Conservation (phyloP, 352 stramenopile species). For the Globisporangium nagaii region DNA sequence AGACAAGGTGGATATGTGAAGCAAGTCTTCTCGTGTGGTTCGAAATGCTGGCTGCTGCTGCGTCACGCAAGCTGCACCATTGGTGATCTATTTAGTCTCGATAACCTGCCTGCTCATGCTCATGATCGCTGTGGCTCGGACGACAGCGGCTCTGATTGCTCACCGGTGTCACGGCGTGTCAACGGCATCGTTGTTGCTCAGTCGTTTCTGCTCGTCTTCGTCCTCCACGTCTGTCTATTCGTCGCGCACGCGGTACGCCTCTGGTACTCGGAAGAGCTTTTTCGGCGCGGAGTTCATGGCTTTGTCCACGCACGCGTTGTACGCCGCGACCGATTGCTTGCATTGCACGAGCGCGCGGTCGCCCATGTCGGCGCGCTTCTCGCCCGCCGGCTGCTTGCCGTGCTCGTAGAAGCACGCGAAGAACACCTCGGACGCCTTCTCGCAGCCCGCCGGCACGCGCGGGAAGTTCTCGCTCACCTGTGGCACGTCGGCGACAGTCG, state of each 20-base stretch:
- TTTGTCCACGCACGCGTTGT: conserved; percentile 73
- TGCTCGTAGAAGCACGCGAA: conserved; percentile 82
- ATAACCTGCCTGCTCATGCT: too few species aligned
- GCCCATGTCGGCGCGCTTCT: conserved; percentile 53
- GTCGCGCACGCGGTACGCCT: conserved; percentile 72
- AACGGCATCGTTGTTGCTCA: too few species aligned
- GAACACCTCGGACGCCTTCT: conserved; percentile 62
- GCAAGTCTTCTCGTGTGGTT: neutral
- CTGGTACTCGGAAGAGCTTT: conserved; percentile 76
- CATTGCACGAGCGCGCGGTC: conserved; percentile 59
- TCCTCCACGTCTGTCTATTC: conserved; percentile 10
- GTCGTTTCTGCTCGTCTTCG: neutral
- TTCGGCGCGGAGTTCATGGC: conserved; percentile 48
- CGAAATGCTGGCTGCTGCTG: neutral
- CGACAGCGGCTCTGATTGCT: too few species aligned
- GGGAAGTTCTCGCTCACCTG: conserved; percentile 75
- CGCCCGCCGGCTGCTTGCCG: conserved; percentile 59
- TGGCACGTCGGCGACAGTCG: conserved; percentile 19
- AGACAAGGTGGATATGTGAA: too few species aligned
- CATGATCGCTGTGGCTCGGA: too few species aligned
- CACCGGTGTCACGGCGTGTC: too few species aligned
- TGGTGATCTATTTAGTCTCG: too few species aligned
- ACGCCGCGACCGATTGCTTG: conserved; percentile 46
- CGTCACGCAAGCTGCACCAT: neutral
- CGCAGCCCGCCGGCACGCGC: conserved; percentile 62